Evolutionary conservation across 306 rosid genomes (phyloP), one percentile per base, ranked within the genome.

Genomic region (Rubus parviflorus): DNA sequence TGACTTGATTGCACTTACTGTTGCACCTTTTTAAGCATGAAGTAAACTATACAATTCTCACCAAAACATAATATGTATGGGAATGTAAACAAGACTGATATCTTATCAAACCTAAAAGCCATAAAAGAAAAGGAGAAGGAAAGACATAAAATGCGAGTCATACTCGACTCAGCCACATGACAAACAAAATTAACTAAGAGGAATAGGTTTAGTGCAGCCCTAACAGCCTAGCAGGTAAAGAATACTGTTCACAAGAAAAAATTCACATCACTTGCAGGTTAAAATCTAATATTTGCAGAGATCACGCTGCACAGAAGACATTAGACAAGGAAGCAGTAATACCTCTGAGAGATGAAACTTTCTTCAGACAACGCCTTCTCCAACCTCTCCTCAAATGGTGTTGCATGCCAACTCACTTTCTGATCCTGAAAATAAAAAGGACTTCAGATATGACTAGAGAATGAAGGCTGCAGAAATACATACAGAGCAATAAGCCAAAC

Each of bases 361-460:
- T 89, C 97, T 82, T 91, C 99, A 17, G 87, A 87, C 72, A 96
- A 70, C 37, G 98, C 99, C 85, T 91, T 96, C 79, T 91, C 90
- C 58, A 92, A 62, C 81, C 97, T 87, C 81, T 89, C 93, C 85
- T 91, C 99, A 72, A 96, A 96, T 14, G 98, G 96, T 7, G 98
- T 96, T 0, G 98, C 98, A 49, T 96, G 99, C 99, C 99, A 96
- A 77, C 88, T 92, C 74, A 96, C 97, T 79, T 83, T 96, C 86
- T 96, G 99, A 79, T 96, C 97, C 99, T 96, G 86, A 46, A 81
- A 62, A 43, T 15, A 37, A 54, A 73, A 76, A 72, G 25, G 49
- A 70, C 60, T 30, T 77, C 37, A 79, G 61, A 76, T 61, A 68
- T 52, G 72, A 35, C 67, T 37, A n/a, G 49, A 47, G 62, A 45